Evolutionary conservation across 1,139 yeast genomes (phyloP).

Genomic region (Hemisphaericaspora lyxosophila): DNA sequence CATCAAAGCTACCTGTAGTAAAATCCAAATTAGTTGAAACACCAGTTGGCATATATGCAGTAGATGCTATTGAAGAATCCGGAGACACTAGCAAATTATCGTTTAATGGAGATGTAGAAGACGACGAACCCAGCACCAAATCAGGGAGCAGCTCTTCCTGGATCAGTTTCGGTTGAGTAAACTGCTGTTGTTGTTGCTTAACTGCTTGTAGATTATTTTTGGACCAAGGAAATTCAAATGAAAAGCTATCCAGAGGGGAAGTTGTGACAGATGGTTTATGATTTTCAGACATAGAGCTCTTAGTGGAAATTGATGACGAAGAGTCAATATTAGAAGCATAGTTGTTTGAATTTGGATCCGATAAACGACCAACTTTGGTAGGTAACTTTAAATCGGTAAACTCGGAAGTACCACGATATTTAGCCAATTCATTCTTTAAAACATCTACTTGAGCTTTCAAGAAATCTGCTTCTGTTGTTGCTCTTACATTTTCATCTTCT

Average conservation of each 20-base stretch:
- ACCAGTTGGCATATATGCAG: conserved; percentile 16
- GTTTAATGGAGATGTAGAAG: conserved; percentile 41
- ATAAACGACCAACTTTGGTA: conserved; percentile 32
- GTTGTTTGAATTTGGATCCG: conserved; percentile 22
- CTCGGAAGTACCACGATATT: conserved; percentile 53
- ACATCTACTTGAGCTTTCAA: conserved; percentile 74
- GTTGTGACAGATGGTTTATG: conserved; percentile 19
- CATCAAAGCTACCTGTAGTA: conserved; percentile 32
- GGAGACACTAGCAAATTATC: conserved; percentile 41
- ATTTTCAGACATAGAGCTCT: conserved; percentile 14
- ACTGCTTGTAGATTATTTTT: conserved; percentile 20
- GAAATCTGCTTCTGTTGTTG: conserved; percentile 69
- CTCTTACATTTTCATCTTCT: conserved; percentile 66
- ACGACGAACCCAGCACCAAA: conserved; percentile 35
- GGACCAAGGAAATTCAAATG: conserved; percentile 40
- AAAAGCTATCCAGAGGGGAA: conserved; percentile 18
- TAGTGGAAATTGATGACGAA: conserved; percentile 16
- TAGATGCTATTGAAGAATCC: conserved; percentile 22
- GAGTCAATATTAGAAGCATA: conserved; percentile 10
- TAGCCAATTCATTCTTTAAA: conserved; percentile 68
- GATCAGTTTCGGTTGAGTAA: neutral
- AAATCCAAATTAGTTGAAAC: conserved; percentile 18
- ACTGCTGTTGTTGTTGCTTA: conserved; percentile 8
- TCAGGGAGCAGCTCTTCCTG: conserved; percentile 28
- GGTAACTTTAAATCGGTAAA: conserved; percentile 38